These are phyloP conservation scores for Dothistroma septosporum DNA, from an alignment of 2,329 filamentous ascomycete species.

Conservation along the genomic window DNA sequence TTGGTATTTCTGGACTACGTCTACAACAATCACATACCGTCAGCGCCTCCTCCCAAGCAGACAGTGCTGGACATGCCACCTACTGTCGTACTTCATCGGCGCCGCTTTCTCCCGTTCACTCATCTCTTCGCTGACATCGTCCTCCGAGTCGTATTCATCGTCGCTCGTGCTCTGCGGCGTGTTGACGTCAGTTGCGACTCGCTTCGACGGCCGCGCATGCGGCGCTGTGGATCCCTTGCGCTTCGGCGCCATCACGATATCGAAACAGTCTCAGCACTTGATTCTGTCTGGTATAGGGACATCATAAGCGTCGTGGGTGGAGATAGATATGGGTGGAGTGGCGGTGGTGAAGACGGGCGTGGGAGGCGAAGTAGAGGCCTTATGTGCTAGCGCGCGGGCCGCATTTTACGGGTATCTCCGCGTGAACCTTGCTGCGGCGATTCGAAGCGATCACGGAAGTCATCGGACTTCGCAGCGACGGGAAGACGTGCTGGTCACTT, in stretches of 20 bases:
- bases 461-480: conserved; percentile 2
- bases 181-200: conserved; percentile 38
- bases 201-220: conserved; percentile 33
- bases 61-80: conserved; percentile 19
- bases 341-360: not conserved
- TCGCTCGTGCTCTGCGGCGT: conserved; percentile 48
- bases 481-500: not conserved
- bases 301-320: not conserved
- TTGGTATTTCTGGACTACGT: conserved; percentile 50
- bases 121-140: conserved; percentile 33
- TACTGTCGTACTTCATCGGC: conserved; percentile 40
- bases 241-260: conserved; percentile 35
- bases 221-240: conserved; percentile 39
- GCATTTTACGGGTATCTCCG: not conserved
- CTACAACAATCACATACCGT: conserved; percentile 13
- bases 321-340: not conserved
- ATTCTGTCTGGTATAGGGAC: not conserved
- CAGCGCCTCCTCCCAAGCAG: conserved; percentile 20
- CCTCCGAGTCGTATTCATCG: conserved; percentile 56
- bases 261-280: not conserved
- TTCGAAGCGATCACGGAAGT: not conserved
- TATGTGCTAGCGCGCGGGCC: not conserved
- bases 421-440: conserved; percentile 3
- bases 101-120: conserved; percentile 21
- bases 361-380: not conserved